phyloP scores from a whole-genome alignment of 768 basidiomycete species.

The Calocybe indica region DNA sequence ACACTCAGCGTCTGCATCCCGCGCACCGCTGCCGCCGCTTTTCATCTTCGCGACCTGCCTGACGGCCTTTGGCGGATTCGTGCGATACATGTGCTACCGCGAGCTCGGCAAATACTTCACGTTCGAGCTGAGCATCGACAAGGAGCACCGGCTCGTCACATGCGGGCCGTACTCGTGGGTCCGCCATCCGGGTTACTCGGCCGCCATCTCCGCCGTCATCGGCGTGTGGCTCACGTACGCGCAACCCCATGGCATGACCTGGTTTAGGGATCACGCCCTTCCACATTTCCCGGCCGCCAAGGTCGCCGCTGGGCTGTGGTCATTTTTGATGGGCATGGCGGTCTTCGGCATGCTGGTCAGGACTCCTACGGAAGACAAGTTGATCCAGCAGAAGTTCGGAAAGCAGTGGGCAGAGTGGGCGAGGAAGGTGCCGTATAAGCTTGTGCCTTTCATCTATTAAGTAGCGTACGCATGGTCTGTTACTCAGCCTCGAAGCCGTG shows the following conservation, averaged over 20 bases:
- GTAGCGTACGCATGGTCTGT: no score
- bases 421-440: slow-evolving; percentile 35
- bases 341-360: slow-evolving; percentile 14
- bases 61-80: background rate
- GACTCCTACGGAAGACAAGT: slow-evolving; percentile 40
- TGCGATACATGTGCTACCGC: slow-evolving; percentile 1
- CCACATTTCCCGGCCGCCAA: no score
- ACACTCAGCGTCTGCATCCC: no score
- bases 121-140: slow-evolving; percentile 18
- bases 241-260: background rate
- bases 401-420: slow-evolving; percentile 40
- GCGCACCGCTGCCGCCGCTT: background rate
- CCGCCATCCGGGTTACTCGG: slow-evolving; percentile 22
- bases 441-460: slow-evolving; percentile 20
- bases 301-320: no score
- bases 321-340: no score
- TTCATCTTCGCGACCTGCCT: background rate
- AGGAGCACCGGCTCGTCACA: slow-evolving; percentile 18
- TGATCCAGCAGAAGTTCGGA: slow-evolving; percentile 33
- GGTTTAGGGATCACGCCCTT: background rate
- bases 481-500: no score
- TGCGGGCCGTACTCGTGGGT: slow-evolving; percentile 18
- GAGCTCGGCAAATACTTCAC: slow-evolving; percentile 20
- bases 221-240: background rate
- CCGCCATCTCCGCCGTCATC: slow-evolving; percentile 10